A percentile compares a stretch with the other conserved stretches of the same genome.
phyloP scores from a whole-genome alignment of 306 rosid genomes.

The Astragalus membranaceus region DNA sequence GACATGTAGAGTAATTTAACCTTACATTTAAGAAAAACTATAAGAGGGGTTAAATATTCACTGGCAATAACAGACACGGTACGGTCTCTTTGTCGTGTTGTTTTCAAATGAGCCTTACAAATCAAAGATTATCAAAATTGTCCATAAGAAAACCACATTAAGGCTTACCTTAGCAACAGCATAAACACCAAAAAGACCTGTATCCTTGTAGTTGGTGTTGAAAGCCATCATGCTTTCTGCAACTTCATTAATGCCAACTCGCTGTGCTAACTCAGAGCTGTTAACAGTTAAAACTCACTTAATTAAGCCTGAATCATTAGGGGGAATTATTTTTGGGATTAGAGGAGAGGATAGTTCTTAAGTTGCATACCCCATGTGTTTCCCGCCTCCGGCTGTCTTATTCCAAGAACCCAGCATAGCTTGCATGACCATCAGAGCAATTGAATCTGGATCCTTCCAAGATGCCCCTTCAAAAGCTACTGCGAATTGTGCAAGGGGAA shows the following conservation, averaged over 20 bases:
- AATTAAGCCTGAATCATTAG: not conserved
- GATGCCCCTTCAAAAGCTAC: conserved; percentile 94
- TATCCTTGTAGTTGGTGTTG: conserved; percentile 22
- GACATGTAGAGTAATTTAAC: not conserved
- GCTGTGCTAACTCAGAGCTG: conserved; percentile 25
- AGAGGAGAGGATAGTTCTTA: not conserved
- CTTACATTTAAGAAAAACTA: not conserved
- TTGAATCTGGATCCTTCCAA: conserved; percentile 97
- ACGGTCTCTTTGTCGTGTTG: not conserved
- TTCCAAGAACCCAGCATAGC: conserved; percentile 98
- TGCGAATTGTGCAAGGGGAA: conserved; percentile 87
- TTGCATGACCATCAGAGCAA: conserved; percentile 95
- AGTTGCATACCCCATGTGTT: conserved; percentile 81
- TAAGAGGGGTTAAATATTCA: not conserved
- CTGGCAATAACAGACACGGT: not conserved
- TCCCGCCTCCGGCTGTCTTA: conserved; percentile 82
- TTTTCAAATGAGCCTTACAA: not conserved
- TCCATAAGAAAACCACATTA: not conserved
- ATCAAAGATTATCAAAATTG: not conserved
- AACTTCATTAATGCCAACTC: conserved; percentile 27
- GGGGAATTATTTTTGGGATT: no score
- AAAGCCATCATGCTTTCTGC: conserved; percentile 27
- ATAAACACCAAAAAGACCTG: conserved; percentile 22
- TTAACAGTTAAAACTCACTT: conserved; percentile 2
- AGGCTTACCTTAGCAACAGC: conserved; percentile 24